These are phyloP conservation scores for Tolypocladium tropicale DNA, from an alignment of 2,329 filamentous ascomycete genomes.

Conservation along the genomic window DNA sequence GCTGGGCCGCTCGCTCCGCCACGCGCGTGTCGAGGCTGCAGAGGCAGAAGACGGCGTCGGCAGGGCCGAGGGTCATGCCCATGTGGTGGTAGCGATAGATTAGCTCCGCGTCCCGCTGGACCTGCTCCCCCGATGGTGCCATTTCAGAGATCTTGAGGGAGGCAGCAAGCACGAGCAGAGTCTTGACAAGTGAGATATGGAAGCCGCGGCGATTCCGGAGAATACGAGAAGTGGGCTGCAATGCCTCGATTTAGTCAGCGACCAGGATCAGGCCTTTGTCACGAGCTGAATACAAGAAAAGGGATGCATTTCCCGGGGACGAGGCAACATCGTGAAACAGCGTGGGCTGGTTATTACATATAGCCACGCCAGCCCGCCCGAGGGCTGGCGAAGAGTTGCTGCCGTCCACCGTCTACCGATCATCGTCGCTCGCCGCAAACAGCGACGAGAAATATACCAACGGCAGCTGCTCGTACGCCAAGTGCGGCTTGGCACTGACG, in stretches of 20 bases:
- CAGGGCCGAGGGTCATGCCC: constrained; percentile 21
- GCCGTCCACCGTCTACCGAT: background rate
- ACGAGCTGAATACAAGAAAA: too few relatives aligned
- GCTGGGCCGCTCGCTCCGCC: constrained; percentile 28
- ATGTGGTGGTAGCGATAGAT: constrained; percentile 36
- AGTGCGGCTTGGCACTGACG: constrained; percentile 5
- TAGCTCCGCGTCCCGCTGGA: constrained; percentile 20
- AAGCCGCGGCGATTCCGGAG: too few relatives aligned
- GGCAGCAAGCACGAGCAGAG: too few relatives aligned
- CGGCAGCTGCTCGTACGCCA: constrained; percentile 17
- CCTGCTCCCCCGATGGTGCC: background rate
- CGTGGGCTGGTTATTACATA: too few relatives aligned
- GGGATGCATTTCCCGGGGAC: too few relatives aligned
- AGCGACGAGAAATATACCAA: constrained; percentile 14
- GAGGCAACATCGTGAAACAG: too few relatives aligned
- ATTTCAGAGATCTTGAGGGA: background rate
- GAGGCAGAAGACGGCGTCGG: constrained; percentile 34
- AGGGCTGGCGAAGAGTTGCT: too few relatives aligned
- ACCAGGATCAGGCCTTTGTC: too few relatives aligned
- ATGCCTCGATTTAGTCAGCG: background rate
- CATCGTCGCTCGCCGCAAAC: background rate
- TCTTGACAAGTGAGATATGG: too few relatives aligned
- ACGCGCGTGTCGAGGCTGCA: constrained; percentile 37
- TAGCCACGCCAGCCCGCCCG: background rate
- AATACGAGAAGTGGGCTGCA: background rate